Evolutionary conservation across 2,329 filamentous ascomycete genomes (phyloP).

Genomic region (Fusarium tricinctum): DNA sequence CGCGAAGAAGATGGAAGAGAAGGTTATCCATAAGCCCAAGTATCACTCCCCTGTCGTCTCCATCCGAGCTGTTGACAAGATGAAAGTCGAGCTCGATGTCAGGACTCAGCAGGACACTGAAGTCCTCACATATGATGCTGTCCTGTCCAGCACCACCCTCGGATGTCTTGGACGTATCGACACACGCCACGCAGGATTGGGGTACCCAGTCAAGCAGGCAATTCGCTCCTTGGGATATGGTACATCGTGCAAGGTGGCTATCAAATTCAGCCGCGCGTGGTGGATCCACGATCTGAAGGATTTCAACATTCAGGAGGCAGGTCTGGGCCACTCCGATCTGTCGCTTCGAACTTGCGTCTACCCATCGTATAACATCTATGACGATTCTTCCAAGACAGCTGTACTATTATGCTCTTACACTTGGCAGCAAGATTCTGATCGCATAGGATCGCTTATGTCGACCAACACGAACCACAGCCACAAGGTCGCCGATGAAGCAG

Average conservation of each 20-base stretch:
- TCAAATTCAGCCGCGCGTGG: constrained; percentile 55
- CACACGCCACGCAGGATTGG: constrained; percentile 46
- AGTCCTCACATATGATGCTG: constrained; percentile 26
- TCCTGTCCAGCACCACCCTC: constrained; percentile 42
- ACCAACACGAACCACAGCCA: neutral
- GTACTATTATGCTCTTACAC: constrained; percentile 45
- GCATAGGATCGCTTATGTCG: constrained; percentile 34
- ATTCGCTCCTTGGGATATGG: constrained; percentile 52
- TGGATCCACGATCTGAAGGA: constrained; percentile 26
- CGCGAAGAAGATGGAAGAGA: constrained; percentile 27
- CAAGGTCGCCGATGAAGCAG: constrained; percentile 11
- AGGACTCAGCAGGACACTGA: neutral
- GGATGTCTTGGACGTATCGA: constrained; percentile 39
- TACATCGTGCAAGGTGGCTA: constrained; percentile 49
- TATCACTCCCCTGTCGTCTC: constrained; percentile 29
- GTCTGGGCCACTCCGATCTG: constrained; percentile 45
- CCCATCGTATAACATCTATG: constrained; percentile 50
- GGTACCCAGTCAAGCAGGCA: constrained; percentile 46
- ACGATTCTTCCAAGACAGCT: constrained; percentile 6
- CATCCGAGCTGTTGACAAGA: constrained; percentile 31
- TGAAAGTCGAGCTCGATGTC: constrained; percentile 9
- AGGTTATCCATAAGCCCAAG: constrained; percentile 12
- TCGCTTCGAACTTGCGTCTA: constrained; percentile 53
- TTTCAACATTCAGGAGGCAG: constrained; percentile 25
- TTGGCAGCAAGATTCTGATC: constrained; percentile 42